Percentiles rank a stretch among this genome's conserved stretches.
phyloP scores from a whole-genome alignment of 78 protist genomes.

The Creolimax fragrantissima region DNA sequence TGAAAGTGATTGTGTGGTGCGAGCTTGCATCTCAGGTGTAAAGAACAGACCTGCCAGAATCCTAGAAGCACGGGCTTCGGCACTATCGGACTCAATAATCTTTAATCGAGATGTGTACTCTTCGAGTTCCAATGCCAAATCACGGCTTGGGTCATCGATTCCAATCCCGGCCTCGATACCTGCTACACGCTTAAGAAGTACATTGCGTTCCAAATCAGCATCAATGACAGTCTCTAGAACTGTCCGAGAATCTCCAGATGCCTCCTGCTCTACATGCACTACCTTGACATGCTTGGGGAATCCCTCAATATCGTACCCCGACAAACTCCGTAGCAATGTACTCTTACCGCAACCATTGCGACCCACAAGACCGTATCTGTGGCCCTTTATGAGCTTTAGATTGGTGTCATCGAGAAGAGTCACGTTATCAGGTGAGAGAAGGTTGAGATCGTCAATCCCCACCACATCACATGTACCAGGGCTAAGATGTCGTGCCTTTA shows the following conservation, averaged over 20 bases:
- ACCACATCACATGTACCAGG: not conserved
- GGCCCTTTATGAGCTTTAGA: slow-evolving; percentile 25
- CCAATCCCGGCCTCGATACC: slow-evolving; percentile 39
- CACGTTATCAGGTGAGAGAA: not conserved
- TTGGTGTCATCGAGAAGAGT: not conserved
- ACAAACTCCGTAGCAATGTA: not conserved
- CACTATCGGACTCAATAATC: slow-evolving; percentile 32
- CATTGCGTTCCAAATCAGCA: slow-evolving; percentile 14
- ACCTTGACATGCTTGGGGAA: not conserved
- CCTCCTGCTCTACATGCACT: slow-evolving; percentile 7
- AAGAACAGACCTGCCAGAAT: slow-evolving; percentile 72
- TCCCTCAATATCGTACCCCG: not conserved
- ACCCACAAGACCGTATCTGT: slow-evolving; percentile 78
- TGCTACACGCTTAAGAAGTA: slow-evolving; percentile 30
- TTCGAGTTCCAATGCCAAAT: slow-evolving; percentile 24
- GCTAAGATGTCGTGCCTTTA: not conserved
- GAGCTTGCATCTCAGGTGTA: slow-evolving; percentile 51
- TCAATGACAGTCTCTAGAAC: slow-evolving; percentile 56
- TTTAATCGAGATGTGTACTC: slow-evolving; percentile 28
- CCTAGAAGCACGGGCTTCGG: slow-evolving; percentile 25
- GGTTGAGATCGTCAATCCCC: not conserved
- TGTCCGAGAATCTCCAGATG: slow-evolving; percentile 19
- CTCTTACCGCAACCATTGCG: slow-evolving; percentile 54
- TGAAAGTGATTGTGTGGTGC: slow-evolving; percentile 48
- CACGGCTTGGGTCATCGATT: slow-evolving; percentile 38